These are phyloP conservation scores for Aphanomyces invadans DNA, from an alignment of 352 stramenopile genomes.

Conservation along the genomic window DNA sequence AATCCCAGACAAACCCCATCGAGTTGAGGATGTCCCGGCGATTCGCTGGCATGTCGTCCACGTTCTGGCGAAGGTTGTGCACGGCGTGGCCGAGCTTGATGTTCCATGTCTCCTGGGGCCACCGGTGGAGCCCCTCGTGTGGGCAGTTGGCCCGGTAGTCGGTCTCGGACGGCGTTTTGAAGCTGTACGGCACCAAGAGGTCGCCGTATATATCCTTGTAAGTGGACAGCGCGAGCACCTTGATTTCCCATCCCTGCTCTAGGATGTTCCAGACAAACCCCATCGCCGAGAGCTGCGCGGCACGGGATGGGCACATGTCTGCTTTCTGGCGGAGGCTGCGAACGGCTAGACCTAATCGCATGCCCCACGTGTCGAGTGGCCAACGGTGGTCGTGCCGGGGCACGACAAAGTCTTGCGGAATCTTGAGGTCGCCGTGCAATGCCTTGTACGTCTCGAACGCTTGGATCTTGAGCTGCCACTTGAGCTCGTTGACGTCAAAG, in stretches of 20 bases:
- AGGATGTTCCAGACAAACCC: conserved; percentile 30
- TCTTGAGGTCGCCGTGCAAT: conserved; percentile 27
- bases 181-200: conserved; percentile 52
- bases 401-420: conserved; percentile 31
- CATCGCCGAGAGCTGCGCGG: background rate
- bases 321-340: conserved; percentile 26
- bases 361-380: conserved; percentile 30
- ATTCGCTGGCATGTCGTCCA: conserved; percentile 44
- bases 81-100: conserved; percentile 61
- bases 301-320: background rate
- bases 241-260: conserved; percentile 66
- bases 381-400: conserved; percentile 21
- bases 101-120: conserved; percentile 40
- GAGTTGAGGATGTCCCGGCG: conserved; percentile 14
- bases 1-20: conserved; percentile 20
- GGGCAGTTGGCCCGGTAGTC: too few relatives aligned
- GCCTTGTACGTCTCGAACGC: conserved; percentile 31
- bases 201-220: conserved; percentile 55
- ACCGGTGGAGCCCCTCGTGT: too few relatives aligned
- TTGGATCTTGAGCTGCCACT: conserved; percentile 17
- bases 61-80: conserved; percentile 53
- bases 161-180: conserved; percentile 40
- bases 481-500: conserved; percentile 21
- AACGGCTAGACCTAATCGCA: conserved; percentile 31
- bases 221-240: conserved; percentile 49